Base-by-base conservation (phyloP, 139 green algal species). In the Penium margaritaceum region DNA sequence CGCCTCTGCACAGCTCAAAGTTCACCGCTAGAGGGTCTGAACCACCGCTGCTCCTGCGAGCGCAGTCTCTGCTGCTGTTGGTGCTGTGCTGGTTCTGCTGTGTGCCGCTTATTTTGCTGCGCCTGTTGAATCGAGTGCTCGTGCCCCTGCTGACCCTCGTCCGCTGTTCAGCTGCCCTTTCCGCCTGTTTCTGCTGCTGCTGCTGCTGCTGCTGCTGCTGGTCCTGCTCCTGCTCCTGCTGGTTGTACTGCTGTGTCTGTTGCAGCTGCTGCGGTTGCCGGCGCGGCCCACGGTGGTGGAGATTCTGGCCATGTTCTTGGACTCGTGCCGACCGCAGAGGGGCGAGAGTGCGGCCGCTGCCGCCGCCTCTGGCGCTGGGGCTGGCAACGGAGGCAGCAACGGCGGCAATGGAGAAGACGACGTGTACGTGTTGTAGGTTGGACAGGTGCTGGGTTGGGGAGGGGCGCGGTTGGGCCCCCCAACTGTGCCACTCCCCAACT, bases 201-300 rank as follows among this genome's bases (percentile, higher is more conserved):
- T 51, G 41, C 41, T 51, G 41, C 41, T 12, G 41, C 41, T 51
- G 41, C 41, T 51, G 41, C 41, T 12, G 41, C 41, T 51, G 12
- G 9, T 51, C 9, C 41, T 12, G 41, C 41, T 51, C 9, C 41
- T 51, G 41, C 41, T 12, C 9, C 41, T 51, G 41, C 41, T 51
- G n/a, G n/a, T n/a, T n/a, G n/a, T n/a, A n/a, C n/a, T n/a, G n/a
- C n/a, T n/a, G n/a, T n/a, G n/a, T n/a, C n/a, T 66, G 29, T 66
- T 70, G 67, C 67, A 75, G 70, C 57, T 77, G 35, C 7, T 72
- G 30, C 12, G 9, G 58, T 36, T 77, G 19, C 70, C 61, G 35
- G 32, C 53, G n/a, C 19, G 17, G 9, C 70, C 61, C 5, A 63
- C 61, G 6, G 61, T 77, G 57, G 5, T 17, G 24, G 58, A 75